Base-by-base conservation (phyloP, 352 stramenopile genomes). In the Globisporangium cederbergense region DNA sequence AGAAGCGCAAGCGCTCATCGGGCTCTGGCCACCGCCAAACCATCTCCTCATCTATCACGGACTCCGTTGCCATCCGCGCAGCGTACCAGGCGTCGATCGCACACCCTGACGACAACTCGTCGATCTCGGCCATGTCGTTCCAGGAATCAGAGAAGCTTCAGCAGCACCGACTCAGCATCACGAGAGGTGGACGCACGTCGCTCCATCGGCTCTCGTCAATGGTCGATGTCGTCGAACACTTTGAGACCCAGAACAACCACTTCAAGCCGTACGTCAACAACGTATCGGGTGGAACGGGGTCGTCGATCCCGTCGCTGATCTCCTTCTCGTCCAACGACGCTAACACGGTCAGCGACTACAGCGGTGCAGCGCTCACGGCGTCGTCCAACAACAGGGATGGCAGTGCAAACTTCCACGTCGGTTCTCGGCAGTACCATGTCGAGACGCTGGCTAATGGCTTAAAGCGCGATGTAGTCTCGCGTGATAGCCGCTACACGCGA, bases 71-170 rank as follows among this genome's bases (percentile, higher is more conserved):
- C 14, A 45, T 63, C 36, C 63, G 61, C 38, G 63, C 65, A 42
- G 65, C 67, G 22, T 71, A 78, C 42, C 59, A 78, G 57, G 84
- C 78, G 18, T 88, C 79, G 3, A 83, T 90, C 56, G 89, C 77
- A 1, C 72, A 74, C 8, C 55, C 55, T 2, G 62, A 67, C 36
- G 75, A 85, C 42, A 53, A 78, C 58, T 89, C 78, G 13, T 88
- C 79, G 4, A 90, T 93, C 60, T 93, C 83, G 0, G 77, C 75
- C 14, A 58, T 86, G 2, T 91, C 81, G n/a, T 89, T 82, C 0
- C 70, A 74, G 2, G 83, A 91, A 49, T 93, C 83, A 2, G 81
- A 91, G 43, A 90, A 90, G 58, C 73, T 80, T 42, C 78, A 87
- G 66, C 79, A 82, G 47, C 78, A 87, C 55, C 77, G 80, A 13